Evolutionary conservation across 805 yeast species (phyloP), one percentile per base, ranked within the genome.

Genomic region (Ogataea nakhonphanomensis): DNA sequence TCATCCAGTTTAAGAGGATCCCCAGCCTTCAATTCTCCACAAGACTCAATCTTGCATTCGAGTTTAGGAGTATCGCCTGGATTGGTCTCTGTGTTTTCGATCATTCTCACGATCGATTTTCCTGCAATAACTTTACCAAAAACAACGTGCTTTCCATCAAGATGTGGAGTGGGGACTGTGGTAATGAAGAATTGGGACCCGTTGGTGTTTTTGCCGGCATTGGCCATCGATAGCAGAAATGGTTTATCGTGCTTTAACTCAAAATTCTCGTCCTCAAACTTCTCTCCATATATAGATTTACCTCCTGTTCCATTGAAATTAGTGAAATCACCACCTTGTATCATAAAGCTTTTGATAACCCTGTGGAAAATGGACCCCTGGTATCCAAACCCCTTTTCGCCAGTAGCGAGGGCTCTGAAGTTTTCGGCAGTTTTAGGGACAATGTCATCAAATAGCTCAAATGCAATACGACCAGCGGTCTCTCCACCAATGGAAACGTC

Each of bases 121-220:
- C 97, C 97, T 33, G 74, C 65, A 35, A 91, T 65, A 27, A 93
- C 89, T 61, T 84, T 79, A 48, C 99, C 99, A 61, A 93, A 93
- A 3, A 93, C 98, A 37, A 90, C 97, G 62, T 93, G 99, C 63
- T 91, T 91, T 20, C 91, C 95, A 59, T 93, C 91, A 50, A 93
- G 75, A 64, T 91, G 98, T 6, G 98, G 96, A 1, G 97, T 88
- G 30, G 88, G 81, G 2, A 79, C 93, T 2, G 96, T 87, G 21
- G 99, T 91, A 55, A 91, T 80, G 63, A 91, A 91, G 55, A 88
- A 93, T 65, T 91, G 98, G 2, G 96, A 88, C 1, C 98, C 98
- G 59, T 93, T 93, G 35, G 98, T 91, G 62, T 82, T 79, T 44
- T 95, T 89, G 12, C 98, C 98, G 4, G 97, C 86, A 59, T 91